phyloP scores from a whole-genome alignment of 2,329 filamentous ascomycete species.

The Helminthosporium solani region DNA sequence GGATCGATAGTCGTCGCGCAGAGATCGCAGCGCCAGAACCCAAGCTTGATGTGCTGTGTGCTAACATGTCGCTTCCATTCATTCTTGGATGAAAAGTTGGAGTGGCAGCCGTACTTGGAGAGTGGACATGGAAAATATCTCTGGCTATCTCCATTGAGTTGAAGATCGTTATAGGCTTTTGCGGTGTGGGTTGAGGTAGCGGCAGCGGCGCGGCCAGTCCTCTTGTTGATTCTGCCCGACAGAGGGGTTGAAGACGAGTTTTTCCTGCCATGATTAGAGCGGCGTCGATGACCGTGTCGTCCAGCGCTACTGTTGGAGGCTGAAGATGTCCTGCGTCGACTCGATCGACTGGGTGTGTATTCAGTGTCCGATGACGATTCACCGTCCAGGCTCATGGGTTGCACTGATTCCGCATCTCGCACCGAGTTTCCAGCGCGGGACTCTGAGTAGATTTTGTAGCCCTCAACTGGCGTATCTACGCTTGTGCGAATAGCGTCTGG shows the following conservation, averaged over 20 bases:
- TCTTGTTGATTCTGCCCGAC: constrained; percentile 21
- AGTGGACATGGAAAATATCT: constrained; percentile 77
- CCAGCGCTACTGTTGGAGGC: constrained; percentile 23
- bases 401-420: constrained; percentile 41
- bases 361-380: constrained; percentile 39
- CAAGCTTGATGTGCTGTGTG: constrained; percentile 74
- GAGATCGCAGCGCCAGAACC: constrained; percentile 74
- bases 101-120: constrained; percentile 70
- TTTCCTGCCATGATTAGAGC: constrained; percentile 20
- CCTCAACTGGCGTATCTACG: constrained; percentile 14
- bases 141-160: constrained; percentile 15
- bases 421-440: constrained; percentile 29
- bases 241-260: constrained; percentile 16
- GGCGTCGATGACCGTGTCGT: constrained; percentile 19
- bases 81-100: constrained; percentile 78
- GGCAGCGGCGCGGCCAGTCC: constrained; percentile 13
- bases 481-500: constrained; percentile 18
- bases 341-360: constrained; percentile 31
- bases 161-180: constrained; percentile 11
- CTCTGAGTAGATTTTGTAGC: constrained; percentile 23
- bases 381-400: constrained; percentile 30
- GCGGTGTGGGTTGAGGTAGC: constrained; percentile 11
- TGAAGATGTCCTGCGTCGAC: constrained; percentile 30
- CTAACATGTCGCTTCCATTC: constrained; percentile 92
- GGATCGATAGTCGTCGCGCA: constrained; percentile 48